These are phyloP conservation scores for Bonia amplexicaulis DNA, from an alignment of 176 grass and related monocot species.

Conservation along the genomic window DNA sequence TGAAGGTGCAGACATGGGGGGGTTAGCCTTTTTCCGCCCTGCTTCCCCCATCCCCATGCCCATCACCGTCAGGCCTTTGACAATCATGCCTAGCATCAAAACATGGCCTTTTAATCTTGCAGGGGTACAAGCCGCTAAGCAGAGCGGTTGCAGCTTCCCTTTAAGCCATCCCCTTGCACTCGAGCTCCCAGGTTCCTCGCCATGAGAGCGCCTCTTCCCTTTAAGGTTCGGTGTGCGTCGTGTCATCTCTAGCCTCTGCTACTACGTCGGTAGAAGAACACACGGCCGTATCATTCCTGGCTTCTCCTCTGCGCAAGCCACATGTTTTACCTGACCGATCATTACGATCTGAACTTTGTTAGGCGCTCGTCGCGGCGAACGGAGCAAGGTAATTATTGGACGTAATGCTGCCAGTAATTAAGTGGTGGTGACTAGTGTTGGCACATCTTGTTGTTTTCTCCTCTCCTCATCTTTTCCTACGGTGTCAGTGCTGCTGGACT, in stretches of 20 bases:
- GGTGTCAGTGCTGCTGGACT: background rate
- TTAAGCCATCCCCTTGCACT: background rate
- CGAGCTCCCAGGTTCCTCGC: background rate
- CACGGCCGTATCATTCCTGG: conserved; percentile 20
- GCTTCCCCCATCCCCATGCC: background rate
- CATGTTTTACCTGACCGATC: conserved; percentile 31
- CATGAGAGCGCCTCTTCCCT: background rate
- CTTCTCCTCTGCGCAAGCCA: background rate
- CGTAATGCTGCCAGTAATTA: background rate
- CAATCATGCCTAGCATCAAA: conserved; percentile 10
- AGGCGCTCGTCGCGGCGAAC: conserved; percentile 16
- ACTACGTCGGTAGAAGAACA: conserved; percentile 13
- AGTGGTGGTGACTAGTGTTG: background rate
- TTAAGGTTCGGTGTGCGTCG: background rate
- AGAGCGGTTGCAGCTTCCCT: background rate
- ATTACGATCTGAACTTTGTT: conserved; percentile 36
- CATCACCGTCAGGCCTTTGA: conserved; percentile 23
- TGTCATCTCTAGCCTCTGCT: background rate
- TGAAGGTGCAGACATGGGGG: conserved; percentile 10
- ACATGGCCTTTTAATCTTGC: background rate
- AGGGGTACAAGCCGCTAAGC: background rate
- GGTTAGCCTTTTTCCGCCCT: background rate
- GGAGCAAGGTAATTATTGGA: conserved; percentile 15
- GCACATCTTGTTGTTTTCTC: background rate
- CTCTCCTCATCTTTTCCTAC: background rate